Evolutionary conservation across 768 basidiomycete genomes (phyloP).

Genomic region (Mycena rosella): DNA sequence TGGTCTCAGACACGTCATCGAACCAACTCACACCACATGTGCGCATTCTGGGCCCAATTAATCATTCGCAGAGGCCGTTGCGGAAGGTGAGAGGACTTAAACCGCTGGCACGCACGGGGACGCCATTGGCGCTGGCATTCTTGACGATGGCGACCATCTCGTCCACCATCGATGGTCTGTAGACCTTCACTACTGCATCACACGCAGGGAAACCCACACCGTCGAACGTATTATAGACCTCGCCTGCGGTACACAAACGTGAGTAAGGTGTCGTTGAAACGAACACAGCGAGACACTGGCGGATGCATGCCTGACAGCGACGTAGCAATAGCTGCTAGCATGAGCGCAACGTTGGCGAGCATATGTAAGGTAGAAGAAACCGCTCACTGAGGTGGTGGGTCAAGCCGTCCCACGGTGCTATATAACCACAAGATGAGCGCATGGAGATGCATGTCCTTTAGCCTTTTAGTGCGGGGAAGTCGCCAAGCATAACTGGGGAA

Average conservation of each 20-base stretch:
- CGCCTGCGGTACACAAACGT: constrained; percentile 30
- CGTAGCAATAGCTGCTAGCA: background rate
- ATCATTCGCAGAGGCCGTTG: background rate
- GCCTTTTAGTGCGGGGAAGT: background rate
- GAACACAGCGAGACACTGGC: background rate
- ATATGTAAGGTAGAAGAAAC: background rate
- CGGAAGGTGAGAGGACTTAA: constrained; percentile 36
- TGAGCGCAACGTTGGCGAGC: constrained; percentile 5
- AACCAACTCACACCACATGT: constrained; percentile 52
- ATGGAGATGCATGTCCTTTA: constrained; percentile 40
- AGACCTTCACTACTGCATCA: constrained; percentile 46
- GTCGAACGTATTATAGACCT: constrained; percentile 52
- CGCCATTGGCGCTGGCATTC: constrained; percentile 45
- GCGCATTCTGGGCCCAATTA: constrained; percentile 45
- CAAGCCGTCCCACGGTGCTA: background rate
- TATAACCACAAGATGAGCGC: constrained; percentile 32
- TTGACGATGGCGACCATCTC: constrained; percentile 50
- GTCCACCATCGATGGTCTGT: constrained; percentile 47
- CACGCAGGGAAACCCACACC: constrained; percentile 52
- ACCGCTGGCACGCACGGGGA: constrained; percentile 51
- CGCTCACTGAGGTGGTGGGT: constrained; percentile 3
- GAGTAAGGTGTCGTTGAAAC: background rate
- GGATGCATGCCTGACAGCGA: background rate
- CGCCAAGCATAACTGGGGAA: background rate
- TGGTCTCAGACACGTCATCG: background rate